Evolutionary conservation across 129 eudicot genomes (phyloP), one percentile per base, ranked within the genome.

Genomic region (Erigeron canadensis): DNA sequence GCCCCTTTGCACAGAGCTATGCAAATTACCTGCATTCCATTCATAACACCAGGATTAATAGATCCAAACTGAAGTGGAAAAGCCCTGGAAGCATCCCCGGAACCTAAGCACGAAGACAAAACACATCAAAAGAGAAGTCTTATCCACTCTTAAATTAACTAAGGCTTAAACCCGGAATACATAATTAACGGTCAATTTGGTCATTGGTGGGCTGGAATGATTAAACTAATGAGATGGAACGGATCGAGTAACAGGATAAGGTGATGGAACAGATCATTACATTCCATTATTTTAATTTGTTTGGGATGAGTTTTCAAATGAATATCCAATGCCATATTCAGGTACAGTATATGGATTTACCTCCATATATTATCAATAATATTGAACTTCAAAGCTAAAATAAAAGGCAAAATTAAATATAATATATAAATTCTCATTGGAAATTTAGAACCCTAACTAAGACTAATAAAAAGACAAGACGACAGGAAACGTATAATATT

Each of bases 51-150:
- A 1, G 98, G 90, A 71, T 88, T 87, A 66, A 94, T 82, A 21
- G 97, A 85, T 67, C 98, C 98, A 82, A 94, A 94, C 75, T 94
- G 98, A 77, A 94, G 84, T 57, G 91, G 40, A 73, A 87, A 80
- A 37, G 85, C 72, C 75, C 51, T 82, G 21, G 92, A 84, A 48
- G 86, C 80, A 70, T 83, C 98, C 71, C 76, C 90, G 42, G 90
- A 78, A 57, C 80, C 87, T 81, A 78, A 46, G 42, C 45, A 40
- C 55, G 46, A 13, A 72, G 42, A 56, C 55, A 60, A 73, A 22
- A 61, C 18, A 18, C 9, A 75, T 63, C 62, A 34, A 65, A 50
- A 62, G 51, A 67, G 42, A 18, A 7, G 23, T 55, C 44, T 47
- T 46, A 40, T 23, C 28, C 68, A 67, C 23, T 67, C 60, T 45